Base-by-base conservation (phyloP, 2,329 filamentous ascomycete species). In the Aspergillus luchuensis region DNA sequence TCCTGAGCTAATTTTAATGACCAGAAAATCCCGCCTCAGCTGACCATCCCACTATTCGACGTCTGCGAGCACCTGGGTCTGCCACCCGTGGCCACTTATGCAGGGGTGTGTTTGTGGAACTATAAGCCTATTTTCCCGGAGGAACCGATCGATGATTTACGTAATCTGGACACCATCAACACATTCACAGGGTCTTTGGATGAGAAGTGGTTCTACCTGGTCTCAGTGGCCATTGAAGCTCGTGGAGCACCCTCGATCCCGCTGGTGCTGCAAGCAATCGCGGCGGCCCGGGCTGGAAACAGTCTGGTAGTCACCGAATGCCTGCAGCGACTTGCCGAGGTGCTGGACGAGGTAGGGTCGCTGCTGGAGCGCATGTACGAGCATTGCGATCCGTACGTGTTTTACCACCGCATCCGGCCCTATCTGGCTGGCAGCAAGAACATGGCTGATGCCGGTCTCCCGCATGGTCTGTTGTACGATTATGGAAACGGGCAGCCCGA, bases 181-280 rank as follows among this genome's bases (percentile, higher is more conserved):
- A 97, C 95, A 15, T 96, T 97, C 72, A 98, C 95, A 15, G 95
- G 95, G 54, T 93, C 92, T 7, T 82, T 96, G 58, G 95, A 99
- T 73, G 95, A 99, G 79, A 97, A 95, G 64, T 99, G 95, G 95
- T 99, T 99, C 74, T 99, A 98, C 74, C 84, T 99, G 11, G 87
- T 98, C 56, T 97, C 92, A 0, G 91, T 97, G 3, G 95, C 94
- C 63, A 97, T 99, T 65, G 95, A 99, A 78, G 92, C 93, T 57
- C 89, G 92, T 58, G 94, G 92, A 25, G 95, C 89, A 0, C 91
- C 92, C 3, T 90, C 93, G 60, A 88, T 99, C 56, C 88, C 92
- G 0, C 80, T 97, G 60, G 97, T 97, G 91, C 82, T 99, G 45
- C 84, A 88, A 43, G 95, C 95, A 50, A 93, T 99, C 59, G 82